Conservation (phyloP, 345 rosid genomes). For the Adansonia digitata region DNA sequence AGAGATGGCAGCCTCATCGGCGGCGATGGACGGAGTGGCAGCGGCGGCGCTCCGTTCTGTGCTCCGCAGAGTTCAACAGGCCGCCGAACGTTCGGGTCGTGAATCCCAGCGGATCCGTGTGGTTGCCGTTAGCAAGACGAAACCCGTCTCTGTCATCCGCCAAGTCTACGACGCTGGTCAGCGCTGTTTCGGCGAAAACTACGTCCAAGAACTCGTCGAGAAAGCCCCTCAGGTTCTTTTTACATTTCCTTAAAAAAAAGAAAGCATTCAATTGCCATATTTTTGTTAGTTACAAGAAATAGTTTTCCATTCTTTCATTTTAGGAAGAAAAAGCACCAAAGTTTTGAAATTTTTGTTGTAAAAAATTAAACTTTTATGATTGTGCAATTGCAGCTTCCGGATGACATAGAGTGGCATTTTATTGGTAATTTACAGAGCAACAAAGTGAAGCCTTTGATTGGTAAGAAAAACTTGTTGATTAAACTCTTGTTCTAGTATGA, state of each 20-base stretch:
- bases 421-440: slow-evolving; percentile 97
- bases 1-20: slow-evolving; percentile 51
- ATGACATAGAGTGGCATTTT: slow-evolving; percentile 88
- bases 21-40: slow-evolving; percentile 59
- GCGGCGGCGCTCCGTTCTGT: slow-evolving; percentile 67
- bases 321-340: neutral
- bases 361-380: neutral
- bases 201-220: slow-evolving; percentile 83
- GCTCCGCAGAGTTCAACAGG: slow-evolving; percentile 55
- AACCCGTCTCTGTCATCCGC: slow-evolving; percentile 59
- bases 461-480: slow-evolving; percentile 31
- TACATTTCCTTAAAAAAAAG: neutral
- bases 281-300: neutral
- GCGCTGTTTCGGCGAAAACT: slow-evolving; percentile 81
- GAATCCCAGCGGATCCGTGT: slow-evolving; percentile 55
- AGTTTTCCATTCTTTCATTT: neutral
- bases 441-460: slow-evolving; percentile 81
- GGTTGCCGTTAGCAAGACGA: slow-evolving; percentile 94
- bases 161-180: slow-evolving; percentile 90
- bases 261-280: neutral
- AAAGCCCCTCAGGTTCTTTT: slow-evolving; percentile 80
- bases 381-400: slow-evolving; percentile 64
- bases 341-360: neutral
- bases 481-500: neutral
- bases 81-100: slow-evolving; percentile 65